These are phyloP conservation scores for Rhodotorula sp. DNA, from an alignment of 1,284 basidiomycete species.

Conservation along the genomic window DNA sequence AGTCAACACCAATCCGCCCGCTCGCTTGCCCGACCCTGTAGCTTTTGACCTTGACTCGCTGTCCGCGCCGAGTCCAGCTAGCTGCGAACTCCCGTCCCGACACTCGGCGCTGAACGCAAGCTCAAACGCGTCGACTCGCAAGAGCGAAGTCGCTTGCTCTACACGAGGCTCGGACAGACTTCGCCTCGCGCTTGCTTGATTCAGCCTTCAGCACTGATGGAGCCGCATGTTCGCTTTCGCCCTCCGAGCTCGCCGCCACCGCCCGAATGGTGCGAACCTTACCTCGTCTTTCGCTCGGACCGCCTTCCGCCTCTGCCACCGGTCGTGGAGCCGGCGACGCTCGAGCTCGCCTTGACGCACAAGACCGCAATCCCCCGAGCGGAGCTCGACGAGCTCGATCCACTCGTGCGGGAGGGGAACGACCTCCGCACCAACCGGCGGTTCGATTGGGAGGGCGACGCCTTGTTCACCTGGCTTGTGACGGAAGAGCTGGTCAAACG, in stretches of 20 bases:
- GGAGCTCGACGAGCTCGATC: not conserved
- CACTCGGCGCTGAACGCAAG: no score
- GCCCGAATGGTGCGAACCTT: not conserved
- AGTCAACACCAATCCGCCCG: no score
- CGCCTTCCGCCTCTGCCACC: not conserved
- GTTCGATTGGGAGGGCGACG: not conserved
- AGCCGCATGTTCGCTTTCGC: no score
- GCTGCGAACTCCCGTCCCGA: no score
- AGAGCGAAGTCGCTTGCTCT: no score
- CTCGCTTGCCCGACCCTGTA: no score
- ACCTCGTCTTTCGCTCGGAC: not conserved
- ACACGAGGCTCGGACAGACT: no score
- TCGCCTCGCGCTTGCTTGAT: no score
- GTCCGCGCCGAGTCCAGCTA: no score
- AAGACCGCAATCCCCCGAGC: not conserved
- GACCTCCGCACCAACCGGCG: not conserved
- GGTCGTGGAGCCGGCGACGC: not conserved
- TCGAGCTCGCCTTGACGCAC: not conserved
- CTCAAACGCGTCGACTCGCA: no score
- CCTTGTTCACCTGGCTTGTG: not conserved
- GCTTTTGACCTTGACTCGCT: no score
- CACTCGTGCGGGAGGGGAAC: not conserved
- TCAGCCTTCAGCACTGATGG: no score
- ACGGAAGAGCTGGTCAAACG: not conserved
- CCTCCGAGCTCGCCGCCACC: not conserved